phyloP scores from a whole-genome alignment of 1,284 basidiomycete species.

The Ceratobasidium theobromae region DNA sequence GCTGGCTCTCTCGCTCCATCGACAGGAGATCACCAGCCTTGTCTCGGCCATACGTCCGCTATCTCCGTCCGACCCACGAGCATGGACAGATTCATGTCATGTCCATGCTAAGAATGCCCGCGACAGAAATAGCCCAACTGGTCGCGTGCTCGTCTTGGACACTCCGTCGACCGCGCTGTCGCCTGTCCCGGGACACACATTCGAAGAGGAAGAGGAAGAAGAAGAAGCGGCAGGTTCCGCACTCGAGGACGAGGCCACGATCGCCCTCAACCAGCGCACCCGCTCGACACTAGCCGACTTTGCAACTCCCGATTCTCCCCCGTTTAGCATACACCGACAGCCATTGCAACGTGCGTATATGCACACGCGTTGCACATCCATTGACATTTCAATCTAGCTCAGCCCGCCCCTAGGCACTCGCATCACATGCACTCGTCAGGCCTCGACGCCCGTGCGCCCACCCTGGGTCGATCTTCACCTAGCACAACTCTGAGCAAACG shows the following conservation, averaged over 20 bases:
- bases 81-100: too few species aligned
- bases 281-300: neutral
- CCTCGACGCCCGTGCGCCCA: neutral
- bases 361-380: neutral
- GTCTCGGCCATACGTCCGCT: neutral
- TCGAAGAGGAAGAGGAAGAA: neutral
- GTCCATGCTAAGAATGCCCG: too few species aligned
- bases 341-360: neutral
- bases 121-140: too few species aligned
- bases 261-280: neutral
- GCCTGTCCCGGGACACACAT: neutral
- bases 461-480: conserved; percentile 5
- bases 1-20: conserved; percentile 2
- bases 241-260: neutral
- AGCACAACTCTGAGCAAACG: neutral
- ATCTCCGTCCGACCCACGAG: too few species aligned
- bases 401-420: too few species aligned
- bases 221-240: too few species aligned
- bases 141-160: neutral
- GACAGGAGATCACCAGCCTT: conserved; percentile 5
- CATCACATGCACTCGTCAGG: neutral
- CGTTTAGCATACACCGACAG: neutral
- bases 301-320: conserved; percentile 8
- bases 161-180: conserved; percentile 11
- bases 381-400: neutral